Percentiles rank a stretch among this genome's conserved stretches.
phyloP scores from a whole-genome alignment of 805 yeast genomes.

The Ogataea naganishii region DNA sequence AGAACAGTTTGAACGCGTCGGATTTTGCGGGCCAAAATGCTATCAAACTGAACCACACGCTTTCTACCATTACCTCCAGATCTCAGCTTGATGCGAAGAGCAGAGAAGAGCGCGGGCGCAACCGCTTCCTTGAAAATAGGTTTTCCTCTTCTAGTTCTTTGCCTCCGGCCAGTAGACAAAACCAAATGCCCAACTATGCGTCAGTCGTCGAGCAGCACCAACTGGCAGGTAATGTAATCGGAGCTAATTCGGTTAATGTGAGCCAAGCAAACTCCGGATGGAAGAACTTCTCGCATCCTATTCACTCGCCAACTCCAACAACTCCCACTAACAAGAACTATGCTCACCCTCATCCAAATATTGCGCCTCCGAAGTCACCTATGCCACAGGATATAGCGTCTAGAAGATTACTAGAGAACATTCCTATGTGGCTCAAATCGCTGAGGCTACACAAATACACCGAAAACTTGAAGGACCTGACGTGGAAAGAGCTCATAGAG shows the following conservation, averaged over 20 bases:
- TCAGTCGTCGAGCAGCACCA: conserved; percentile 6
- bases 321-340: conserved; percentile 1
- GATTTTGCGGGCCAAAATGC: conserved; percentile 19
- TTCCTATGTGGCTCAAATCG: conserved; percentile 89
- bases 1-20: conserved; percentile 9
- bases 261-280: not conserved
- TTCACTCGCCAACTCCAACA: conserved; percentile 5
- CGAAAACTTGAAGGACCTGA: conserved; percentile 61
- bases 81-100: conserved; percentile 14
- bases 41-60: conserved; percentile 19
- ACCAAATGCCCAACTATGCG: too few species aligned
- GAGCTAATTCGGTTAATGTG: conserved; percentile 1
- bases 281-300: conserved; percentile 8
- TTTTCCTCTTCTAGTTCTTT: conserved; percentile 8
- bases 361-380: conserved; percentile 26
- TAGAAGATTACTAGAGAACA: conserved; percentile 53
- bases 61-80: conserved; percentile 19
- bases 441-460: conserved; percentile 92
- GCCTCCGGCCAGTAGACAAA: conserved; percentile 12
- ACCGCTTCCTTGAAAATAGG: too few species aligned
- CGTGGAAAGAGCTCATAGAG: conserved; percentile 74
- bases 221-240: not conserved
- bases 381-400: conserved; percentile 44
- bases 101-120: too few species aligned
- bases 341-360: conserved; percentile 2